Percentiles rank a stretch among this genome's conserved stretches.
Evolutionary conservation across 1,284 basidiomycete species (phyloP).

Genomic region (Tilletia walkeri): DNA sequence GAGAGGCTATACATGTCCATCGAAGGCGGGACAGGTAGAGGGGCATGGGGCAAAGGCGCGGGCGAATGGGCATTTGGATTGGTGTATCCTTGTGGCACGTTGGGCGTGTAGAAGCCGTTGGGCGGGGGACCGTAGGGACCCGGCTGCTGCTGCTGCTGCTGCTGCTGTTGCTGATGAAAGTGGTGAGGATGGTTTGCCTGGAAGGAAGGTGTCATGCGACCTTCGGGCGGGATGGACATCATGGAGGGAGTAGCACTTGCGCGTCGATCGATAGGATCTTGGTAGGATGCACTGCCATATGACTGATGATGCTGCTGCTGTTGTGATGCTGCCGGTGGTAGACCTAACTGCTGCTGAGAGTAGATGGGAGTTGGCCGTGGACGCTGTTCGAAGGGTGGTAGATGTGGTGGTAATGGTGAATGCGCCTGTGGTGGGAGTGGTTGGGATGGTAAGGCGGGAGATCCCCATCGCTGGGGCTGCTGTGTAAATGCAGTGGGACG

Average conservation of each 20-base stretch:
- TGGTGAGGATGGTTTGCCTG: neutral
- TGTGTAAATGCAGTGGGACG: slow-evolving; percentile 14
- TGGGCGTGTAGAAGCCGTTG: slow-evolving; percentile 2
- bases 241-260: slow-evolving; percentile 25
- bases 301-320: neutral
- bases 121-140: slow-evolving; percentile 18
- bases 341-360: neutral
- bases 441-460: slow-evolving; percentile 19
- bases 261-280: slow-evolving; percentile 25
- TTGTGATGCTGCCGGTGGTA: neutral
- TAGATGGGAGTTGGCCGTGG: slow-evolving; percentile 14
- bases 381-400: slow-evolving; percentile 8
- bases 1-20: neutral
- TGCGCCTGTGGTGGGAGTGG: neutral
- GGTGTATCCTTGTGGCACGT: slow-evolving; percentile 25
- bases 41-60: neutral
- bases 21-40: neutral
- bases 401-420: neutral
- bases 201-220: slow-evolving; percentile 15
- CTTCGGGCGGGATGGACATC: slow-evolving; percentile 21
- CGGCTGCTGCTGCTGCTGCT: neutral
- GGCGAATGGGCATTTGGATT: slow-evolving; percentile 32
- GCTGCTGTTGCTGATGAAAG: neutral
- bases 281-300: neutral
- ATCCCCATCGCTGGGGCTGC: slow-evolving; percentile 18